These are phyloP conservation scores for Teratosphaeria gauchensis DNA, from an alignment of 2,329 filamentous ascomycete genomes.

Conservation along the genomic window DNA sequence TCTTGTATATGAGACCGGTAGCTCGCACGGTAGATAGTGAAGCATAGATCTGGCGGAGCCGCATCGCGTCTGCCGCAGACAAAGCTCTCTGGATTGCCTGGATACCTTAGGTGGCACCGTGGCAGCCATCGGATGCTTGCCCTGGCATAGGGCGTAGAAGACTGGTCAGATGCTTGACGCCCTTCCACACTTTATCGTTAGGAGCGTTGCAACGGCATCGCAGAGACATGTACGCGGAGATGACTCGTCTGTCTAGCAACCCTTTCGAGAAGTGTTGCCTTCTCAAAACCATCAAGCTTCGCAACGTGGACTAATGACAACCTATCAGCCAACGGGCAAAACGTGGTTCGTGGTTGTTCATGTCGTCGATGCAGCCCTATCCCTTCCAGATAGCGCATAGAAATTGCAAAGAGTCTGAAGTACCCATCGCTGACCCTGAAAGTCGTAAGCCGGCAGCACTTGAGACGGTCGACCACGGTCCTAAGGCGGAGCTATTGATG, in stretches of 20 bases:
- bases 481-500: not conserved
- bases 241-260: not conserved
- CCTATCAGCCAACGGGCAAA: not conserved
- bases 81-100: too few relatives aligned
- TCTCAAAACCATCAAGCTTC: not conserved
- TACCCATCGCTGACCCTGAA: too few relatives aligned
- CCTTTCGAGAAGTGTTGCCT: not conserved
- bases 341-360: not conserved
- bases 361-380: not conserved
- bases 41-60: not conserved
- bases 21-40: not conserved
- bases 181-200: not conserved
- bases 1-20: too few relatives aligned
- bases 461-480: not conserved
- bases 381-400: not conserved
- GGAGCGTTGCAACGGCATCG: not conserved
- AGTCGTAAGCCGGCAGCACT: too few relatives aligned
- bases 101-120: not conserved
- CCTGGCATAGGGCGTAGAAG: not conserved
- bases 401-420: not conserved
- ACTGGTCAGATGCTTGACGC: not conserved
- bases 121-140: not conserved
- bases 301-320: not conserved
- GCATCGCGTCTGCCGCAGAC: not conserved
- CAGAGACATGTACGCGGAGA: not conserved